Percentiles rank a stretch among this genome's conserved stretches.
These are phyloP conservation scores for Garcileccinum viscosum DNA, from an alignment of 1,284 basidiomycete genomes.

Conservation along the genomic window DNA sequence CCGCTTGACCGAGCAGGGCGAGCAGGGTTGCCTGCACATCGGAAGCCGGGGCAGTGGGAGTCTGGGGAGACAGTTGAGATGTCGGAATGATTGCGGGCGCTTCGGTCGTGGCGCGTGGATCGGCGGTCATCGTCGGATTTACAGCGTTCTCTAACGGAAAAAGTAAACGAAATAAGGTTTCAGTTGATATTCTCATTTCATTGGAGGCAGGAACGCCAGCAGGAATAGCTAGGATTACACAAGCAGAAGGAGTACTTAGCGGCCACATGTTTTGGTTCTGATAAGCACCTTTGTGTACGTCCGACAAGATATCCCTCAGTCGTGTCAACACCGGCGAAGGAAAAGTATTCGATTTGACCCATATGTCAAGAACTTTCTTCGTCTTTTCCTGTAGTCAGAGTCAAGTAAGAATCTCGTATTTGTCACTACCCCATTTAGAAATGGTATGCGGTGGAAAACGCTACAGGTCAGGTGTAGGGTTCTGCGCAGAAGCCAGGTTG, in stretches of 20 bases:
- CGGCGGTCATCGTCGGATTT: constrained; percentile 46
- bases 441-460: constrained; percentile 19
- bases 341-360: constrained; percentile 89
- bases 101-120: constrained; percentile 46
- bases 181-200: constrained; percentile 69
- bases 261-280: constrained; percentile 63
- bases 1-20: constrained; percentile 70
- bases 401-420: constrained; percentile 42
- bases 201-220: constrained; percentile 44
- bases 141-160: constrained; percentile 67
- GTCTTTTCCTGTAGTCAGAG: constrained; percentile 81
- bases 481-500: constrained; percentile 3
- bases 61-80: constrained; percentile 39
- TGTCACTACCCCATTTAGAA: constrained; percentile 39
- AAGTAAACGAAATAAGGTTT: constrained; percentile 64
- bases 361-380: constrained; percentile 94
- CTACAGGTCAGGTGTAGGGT: constrained; percentile 12
- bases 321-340: constrained; percentile 71
- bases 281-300: constrained; percentile 83
- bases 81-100: constrained; percentile 33
- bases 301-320: constrained; percentile 69
- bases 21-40: constrained; percentile 64
- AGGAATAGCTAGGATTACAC: constrained; percentile 67
- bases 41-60: constrained; percentile 32
- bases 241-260: constrained; percentile 76